phyloP scores from a whole-genome alignment of 2,329 filamentous ascomycete species.

The Chaetothyriales sp. region DNA sequence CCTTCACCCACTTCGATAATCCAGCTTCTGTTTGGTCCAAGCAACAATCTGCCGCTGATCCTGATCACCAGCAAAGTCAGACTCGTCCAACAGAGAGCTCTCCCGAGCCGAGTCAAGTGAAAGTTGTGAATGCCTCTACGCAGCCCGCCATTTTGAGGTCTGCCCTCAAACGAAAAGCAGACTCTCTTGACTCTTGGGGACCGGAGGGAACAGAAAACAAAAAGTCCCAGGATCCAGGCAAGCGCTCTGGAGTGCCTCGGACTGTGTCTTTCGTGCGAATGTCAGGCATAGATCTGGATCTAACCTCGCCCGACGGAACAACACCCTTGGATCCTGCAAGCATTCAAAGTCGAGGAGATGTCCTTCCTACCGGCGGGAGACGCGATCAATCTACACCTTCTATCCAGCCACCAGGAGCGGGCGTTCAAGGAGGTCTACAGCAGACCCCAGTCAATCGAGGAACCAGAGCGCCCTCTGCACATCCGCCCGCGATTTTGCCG shows the following conservation, averaged over 20 bases:
- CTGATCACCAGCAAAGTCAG: not conserved
- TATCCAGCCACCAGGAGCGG: not conserved
- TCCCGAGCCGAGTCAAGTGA: not conserved
- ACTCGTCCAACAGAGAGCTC: not conserved
- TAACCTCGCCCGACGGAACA: slow-evolving; percentile 13
- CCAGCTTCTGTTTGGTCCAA: not conserved
- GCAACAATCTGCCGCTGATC: not conserved
- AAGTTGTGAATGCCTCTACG: slow-evolving; percentile 7
- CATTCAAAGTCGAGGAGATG: not conserved
- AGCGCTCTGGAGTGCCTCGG: slow-evolving; percentile 5
- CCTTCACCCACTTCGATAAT: slow-evolving; percentile 12
- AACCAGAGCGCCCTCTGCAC: slow-evolving; percentile 12
- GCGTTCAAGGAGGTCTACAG: not conserved
- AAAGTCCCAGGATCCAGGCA: slow-evolving; percentile 4
- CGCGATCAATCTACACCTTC: not conserved
- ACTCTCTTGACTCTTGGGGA: slow-evolving; percentile 6
- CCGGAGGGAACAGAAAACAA: slow-evolving; percentile 4
- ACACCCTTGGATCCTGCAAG: not conserved
- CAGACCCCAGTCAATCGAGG: slow-evolving; percentile 1
- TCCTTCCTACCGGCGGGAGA: not conserved
- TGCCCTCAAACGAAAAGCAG: slow-evolving; percentile 14
- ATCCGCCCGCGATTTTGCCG: slow-evolving; percentile 29
- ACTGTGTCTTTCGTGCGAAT: slow-evolving; percentile 16
- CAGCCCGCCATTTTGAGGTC: slow-evolving; percentile 12
- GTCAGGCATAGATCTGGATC: slow-evolving; percentile 12